Base-by-base conservation (phyloP, 305 asterid species). In the Petunia hybrid region DNA sequence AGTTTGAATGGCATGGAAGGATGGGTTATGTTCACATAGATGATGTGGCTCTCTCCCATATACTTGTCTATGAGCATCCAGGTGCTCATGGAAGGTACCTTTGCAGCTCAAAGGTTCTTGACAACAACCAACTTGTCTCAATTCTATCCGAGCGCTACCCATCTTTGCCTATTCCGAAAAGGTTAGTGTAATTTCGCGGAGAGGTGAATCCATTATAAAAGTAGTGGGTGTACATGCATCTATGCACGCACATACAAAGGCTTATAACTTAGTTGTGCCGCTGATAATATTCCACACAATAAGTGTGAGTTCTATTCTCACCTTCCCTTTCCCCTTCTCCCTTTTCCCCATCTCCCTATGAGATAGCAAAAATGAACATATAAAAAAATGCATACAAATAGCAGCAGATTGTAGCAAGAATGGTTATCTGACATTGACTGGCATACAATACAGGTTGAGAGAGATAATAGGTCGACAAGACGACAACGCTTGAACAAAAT, bases 1-100 rank as follows among this genome's bases (percentile, higher is more conserved):
- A 85, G 80, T 95, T 95, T 55, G 83, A 90, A 6, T 85, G 88
- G 88, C 94, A 94, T 64, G 99, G 99, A 82, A 89, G 98, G 82
- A 95, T 95, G 98, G 98, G 98, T 64, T 95, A 94, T 77, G 97
- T 94, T 46, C 97, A 95, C 80, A 92, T 95, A 3, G 99, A 95
- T 12, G 99, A 95, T 38, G 99, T 95, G 36, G 98, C 97, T 2
- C 53, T 71, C 13, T 85, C 91, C 86, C 99, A 95, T 78, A 90
- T 94, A 82, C 89, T 94, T 42, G 85, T 89, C 3, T 94, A 88
- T 31, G 98, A 95, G 92, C 84, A 81, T 2, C 75, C 76, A 55
- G 76, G 76, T 5, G 98, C 98, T 1, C 61, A 84, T n/a, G 99
- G 98, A 16, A 94, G 98, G 22, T 91, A 91, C 81, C 86, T 95